Percentiles rank a stretch among this genome's conserved stretches.
Conservation (phyloP, 345 rosid species). For the Populus pruinosa region DNA sequence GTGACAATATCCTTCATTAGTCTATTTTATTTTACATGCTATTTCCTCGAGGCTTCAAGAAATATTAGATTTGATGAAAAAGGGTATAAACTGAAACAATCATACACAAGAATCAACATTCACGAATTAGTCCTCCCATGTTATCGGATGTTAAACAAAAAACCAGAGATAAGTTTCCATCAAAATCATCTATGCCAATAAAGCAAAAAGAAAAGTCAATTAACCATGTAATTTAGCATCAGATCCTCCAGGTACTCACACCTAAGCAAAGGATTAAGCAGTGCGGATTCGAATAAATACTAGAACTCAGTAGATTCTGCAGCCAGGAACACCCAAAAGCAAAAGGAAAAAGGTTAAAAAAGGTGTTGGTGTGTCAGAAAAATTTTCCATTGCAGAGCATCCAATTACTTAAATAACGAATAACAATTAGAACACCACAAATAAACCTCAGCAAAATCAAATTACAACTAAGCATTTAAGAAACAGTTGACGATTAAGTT, state of each 20-base stretch:
- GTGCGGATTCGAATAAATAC: not conserved
- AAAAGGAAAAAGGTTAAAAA: not conserved
- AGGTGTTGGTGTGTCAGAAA: not conserved
- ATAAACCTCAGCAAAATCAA: not conserved
- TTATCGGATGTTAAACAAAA: not conserved
- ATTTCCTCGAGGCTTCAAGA: not conserved
- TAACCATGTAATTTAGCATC: not conserved
- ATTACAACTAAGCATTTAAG: not conserved
- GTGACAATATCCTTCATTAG: not conserved
- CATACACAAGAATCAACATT: not conserved
- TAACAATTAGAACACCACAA: not conserved
- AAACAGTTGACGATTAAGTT: not conserved
- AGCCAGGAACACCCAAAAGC: not conserved
- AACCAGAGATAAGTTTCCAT: not conserved
- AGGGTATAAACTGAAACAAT: not conserved
- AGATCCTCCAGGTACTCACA: not conserved
- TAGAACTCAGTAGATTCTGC: not conserved
- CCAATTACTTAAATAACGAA: not conserved
- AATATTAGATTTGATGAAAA: not conserved
- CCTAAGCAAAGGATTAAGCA: not conserved
- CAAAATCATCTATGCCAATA: not conserved
- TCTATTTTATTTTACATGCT: not conserved
- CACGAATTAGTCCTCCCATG: not conserved
- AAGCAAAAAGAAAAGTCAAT: not conserved
- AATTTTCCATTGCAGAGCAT: not conserved